Percentiles rank a stretch among this genome's conserved stretches.
phyloP scores from a whole-genome alignment of 805 yeast species.

The Lachancea dasiensis region DNA sequence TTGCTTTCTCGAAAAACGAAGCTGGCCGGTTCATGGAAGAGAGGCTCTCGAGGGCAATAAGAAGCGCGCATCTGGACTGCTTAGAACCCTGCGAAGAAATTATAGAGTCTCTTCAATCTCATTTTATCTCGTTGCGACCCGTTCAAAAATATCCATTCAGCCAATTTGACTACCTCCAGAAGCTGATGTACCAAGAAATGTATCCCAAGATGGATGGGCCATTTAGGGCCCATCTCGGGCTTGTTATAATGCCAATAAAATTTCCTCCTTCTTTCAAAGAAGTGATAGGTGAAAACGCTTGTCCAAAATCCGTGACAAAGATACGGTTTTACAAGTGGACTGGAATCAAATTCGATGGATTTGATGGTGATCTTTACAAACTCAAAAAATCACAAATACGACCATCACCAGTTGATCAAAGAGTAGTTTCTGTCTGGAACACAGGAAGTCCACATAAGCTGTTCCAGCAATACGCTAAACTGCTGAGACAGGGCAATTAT shows the following conservation, averaged over 20 bases:
- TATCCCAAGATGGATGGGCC: not conserved
- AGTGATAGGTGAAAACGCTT: slow-evolving; percentile 13
- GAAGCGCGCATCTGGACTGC: slow-evolving; percentile 2
- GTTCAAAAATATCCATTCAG: not conserved
- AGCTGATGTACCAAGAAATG: slow-evolving; percentile 5
- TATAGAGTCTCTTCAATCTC: not conserved
- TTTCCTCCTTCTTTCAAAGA: slow-evolving; percentile 13
- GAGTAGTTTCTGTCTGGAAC: slow-evolving; percentile 18
- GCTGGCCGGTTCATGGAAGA: not conserved
- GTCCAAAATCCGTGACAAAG: slow-evolving; percentile 10
- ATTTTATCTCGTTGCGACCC: slow-evolving; percentile 3
- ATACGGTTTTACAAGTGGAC: slow-evolving; percentile 15
- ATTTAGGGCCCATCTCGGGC: slow-evolving; percentile 15
- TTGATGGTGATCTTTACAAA: slow-evolving; percentile 1
- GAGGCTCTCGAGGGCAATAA: slow-evolving; percentile 1
- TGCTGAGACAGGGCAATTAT: not conserved
- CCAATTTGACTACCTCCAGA: slow-evolving; percentile 3
- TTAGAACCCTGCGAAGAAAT: slow-evolving; percentile 5
- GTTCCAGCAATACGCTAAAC: slow-evolving; percentile 5
- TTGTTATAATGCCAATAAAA: slow-evolving; percentile 18
- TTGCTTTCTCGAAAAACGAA: not conserved
- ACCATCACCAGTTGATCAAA: slow-evolving; percentile 8
- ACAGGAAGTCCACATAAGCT: slow-evolving; percentile 11
- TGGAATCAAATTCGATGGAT: slow-evolving; percentile 1
- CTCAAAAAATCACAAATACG: slow-evolving; percentile 9